Evolutionary conservation across 208 protist species (phyloP).

Genomic region (Leishmania amazonensis): DNA sequence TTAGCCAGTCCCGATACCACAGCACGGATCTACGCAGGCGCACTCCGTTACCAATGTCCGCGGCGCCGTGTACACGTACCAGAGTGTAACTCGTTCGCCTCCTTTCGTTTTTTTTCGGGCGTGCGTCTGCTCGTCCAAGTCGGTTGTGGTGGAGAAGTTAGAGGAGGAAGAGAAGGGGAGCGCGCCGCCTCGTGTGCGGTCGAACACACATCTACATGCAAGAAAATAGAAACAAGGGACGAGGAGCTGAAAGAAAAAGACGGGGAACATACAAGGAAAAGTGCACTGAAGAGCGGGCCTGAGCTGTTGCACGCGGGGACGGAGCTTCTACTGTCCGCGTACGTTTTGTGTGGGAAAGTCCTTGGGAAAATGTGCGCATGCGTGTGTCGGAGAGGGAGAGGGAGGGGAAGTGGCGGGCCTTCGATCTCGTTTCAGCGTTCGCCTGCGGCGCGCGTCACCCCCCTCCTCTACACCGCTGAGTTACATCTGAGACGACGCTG

Average conservation of each 20-base stretch:
- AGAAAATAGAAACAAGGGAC: neutral
- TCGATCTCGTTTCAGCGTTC: neutral
- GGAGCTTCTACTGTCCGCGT: neutral
- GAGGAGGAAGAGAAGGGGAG: neutral
- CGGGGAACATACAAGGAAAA: neutral
- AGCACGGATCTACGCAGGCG: neutral
- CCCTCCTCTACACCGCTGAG: neutral
- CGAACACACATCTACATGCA: neutral
- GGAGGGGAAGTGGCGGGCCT: neutral
- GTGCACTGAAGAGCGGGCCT: neutral
- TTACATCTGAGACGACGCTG: neutral
- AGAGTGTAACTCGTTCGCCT: no score
- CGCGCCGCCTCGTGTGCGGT: neutral
- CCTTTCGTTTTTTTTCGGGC: neutral
- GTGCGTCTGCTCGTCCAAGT: neutral
- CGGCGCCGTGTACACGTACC: neutral
- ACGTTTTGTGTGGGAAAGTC: neutral
- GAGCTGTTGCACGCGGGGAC: neutral
- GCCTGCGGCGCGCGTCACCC: neutral
- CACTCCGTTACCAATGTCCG: neutral
- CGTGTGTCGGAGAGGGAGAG: neutral
- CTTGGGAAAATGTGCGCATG: neutral
- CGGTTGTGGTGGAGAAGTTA: neutral
- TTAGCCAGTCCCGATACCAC: neutral
- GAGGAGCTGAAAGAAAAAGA: neutral